Evolutionary conservation across 805 yeast genomes (phyloP).

Genomic region (Candida arabinofermentans): DNA sequence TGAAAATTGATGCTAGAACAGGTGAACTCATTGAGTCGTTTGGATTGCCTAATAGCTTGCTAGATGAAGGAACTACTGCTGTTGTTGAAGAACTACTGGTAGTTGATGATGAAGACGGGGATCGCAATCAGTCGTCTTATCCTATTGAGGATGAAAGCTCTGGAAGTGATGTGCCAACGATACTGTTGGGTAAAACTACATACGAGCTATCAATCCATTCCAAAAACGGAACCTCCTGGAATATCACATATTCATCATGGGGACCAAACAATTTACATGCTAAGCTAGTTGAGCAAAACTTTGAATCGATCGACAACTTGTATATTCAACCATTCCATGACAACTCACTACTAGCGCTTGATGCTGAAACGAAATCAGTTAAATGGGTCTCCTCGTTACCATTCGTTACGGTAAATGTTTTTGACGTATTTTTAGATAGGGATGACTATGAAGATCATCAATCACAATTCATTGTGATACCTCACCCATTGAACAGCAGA

Average conservation of each 20-base stretch:
- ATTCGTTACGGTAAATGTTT: slow-evolving; percentile 67
- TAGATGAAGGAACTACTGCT: not conserved
- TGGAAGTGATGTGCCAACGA: slow-evolving; percentile 24
- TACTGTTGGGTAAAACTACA: slow-evolving; percentile 67
- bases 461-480: slow-evolving; percentile 48
- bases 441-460: slow-evolving; percentile 11
- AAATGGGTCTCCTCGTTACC: slow-evolving; percentile 78
- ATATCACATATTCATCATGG: slow-evolving; percentile 84
- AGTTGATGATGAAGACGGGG: slow-evolving; percentile 6
- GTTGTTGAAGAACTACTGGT: slow-evolving; percentile 3
- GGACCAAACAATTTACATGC: slow-evolving; percentile 83
- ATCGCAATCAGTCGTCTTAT: slow-evolving; percentile 6
- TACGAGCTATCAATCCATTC: slow-evolving; percentile 78
- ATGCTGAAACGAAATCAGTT: slow-evolving; percentile 62
- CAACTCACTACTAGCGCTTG: slow-evolving; percentile 71
- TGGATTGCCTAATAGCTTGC: slow-evolving; percentile 32
- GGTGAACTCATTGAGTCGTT: slow-evolving; percentile 71
- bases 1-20: slow-evolving; percentile 64
- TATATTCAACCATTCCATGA: slow-evolving; percentile 85
- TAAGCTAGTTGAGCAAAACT: slow-evolving; percentile 44
- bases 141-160: slow-evolving; percentile 10
- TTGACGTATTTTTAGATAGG: slow-evolving; percentile 56
- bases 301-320: slow-evolving; percentile 62
- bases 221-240: slow-evolving; percentile 68
- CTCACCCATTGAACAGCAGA: slow-evolving; percentile 55